phyloP scores from a whole-genome alignment of 179 eudicot genomes.

The Silene noctiflora region DNA sequence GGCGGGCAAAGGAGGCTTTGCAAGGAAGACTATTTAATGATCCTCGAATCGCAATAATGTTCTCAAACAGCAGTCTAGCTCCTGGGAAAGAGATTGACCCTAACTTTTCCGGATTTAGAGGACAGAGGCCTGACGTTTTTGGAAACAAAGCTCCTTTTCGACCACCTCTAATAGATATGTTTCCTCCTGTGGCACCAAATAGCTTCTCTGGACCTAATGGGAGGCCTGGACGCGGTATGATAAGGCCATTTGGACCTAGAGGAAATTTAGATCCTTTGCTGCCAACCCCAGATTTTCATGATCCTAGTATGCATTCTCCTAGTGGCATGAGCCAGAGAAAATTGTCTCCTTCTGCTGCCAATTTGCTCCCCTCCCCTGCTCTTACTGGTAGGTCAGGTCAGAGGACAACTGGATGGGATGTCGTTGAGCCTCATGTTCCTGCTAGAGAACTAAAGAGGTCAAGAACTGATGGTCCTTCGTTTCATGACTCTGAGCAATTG shows the following conservation, averaged over 20 bases:
- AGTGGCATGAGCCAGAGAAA: slow-evolving; percentile 58
- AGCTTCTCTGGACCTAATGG: slow-evolving; percentile 49
- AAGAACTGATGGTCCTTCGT: slow-evolving; percentile 45
- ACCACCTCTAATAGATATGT: slow-evolving; percentile 41
- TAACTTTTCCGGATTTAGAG: slow-evolving; percentile 45
- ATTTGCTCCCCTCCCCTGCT: slow-evolving; percentile 53
- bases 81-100: slow-evolving; percentile 46
- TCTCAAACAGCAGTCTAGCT: slow-evolving; percentile 49
- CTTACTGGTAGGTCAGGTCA: slow-evolving; percentile 32
- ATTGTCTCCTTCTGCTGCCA: slow-evolving; percentile 38
- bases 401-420: slow-evolving; percentile 74
- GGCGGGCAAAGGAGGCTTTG: slow-evolving; percentile 47
- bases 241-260: slow-evolving; percentile 60
- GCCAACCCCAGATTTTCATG: slow-evolving; percentile 45
- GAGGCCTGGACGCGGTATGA: slow-evolving; percentile 42
- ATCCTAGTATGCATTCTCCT: slow-evolving; percentile 33
- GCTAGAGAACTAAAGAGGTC: slow-evolving; percentile 75
- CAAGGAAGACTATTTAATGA: slow-evolving; percentile 48
- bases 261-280: slow-evolving; percentile 48
- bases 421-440: slow-evolving; percentile 58
- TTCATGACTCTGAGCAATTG: slow-evolving; percentile 29
- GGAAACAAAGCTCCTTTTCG: slow-evolving; percentile 42
- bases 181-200: slow-evolving; percentile 38
- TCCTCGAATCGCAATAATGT: slow-evolving; percentile 46
- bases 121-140: slow-evolving; percentile 48